Conservation (phyloP, 345 rosid genomes). For the Rhizophora apiculata region DNA sequence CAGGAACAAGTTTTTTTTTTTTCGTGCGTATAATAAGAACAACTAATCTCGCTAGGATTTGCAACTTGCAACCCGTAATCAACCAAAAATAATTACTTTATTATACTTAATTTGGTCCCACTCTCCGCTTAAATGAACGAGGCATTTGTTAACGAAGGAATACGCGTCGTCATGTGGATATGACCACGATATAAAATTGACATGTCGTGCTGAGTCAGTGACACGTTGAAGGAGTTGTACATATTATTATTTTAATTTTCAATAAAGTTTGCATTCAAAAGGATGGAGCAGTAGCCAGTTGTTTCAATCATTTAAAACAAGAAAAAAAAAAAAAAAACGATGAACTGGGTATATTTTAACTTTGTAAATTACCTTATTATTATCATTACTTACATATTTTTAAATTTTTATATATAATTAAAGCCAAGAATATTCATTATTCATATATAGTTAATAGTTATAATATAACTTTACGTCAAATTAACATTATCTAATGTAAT, state of each 20-base stretch:
- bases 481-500: too few relatives aligned
- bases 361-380: too few relatives aligned
- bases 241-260: background rate
- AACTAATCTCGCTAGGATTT: constrained; percentile 1
- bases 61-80: constrained; percentile 1
- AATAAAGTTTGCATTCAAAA: background rate
- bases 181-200: constrained; percentile 6
- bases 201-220: constrained; percentile 17
- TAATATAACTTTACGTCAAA: too few relatives aligned
- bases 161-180: background rate
- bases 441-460: too few relatives aligned
- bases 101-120: background rate
- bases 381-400: too few relatives aligned
- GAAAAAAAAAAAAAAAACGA: background rate
- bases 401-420: too few relatives aligned
- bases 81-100: background rate
- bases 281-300: constrained; percentile 2
- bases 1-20: too few relatives aligned
- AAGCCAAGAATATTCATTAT: too few relatives aligned
- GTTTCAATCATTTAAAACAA: background rate
- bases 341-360: too few relatives aligned
- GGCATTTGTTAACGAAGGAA: too few relatives aligned
- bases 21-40: too few relatives aligned
- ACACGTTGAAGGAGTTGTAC: constrained; percentile 4
- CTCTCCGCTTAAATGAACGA: background rate